Base-by-base conservation (phyloP, 2,329 filamentous ascomycete species). In the Hypoxylon sp. region DNA sequence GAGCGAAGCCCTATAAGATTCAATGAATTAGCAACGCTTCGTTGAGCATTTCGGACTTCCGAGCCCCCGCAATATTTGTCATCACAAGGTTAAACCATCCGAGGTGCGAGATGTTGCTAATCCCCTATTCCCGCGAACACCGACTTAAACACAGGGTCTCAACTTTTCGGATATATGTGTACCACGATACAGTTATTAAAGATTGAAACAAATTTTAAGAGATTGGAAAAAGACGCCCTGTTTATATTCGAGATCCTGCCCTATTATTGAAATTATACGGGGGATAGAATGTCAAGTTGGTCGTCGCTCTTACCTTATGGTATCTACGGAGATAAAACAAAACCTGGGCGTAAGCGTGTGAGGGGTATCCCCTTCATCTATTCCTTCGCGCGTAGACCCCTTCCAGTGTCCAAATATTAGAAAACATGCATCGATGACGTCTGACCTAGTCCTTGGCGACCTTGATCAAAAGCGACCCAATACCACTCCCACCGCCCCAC, bases 391-490 rank as follows among this genome's bases (percentile, higher is more conserved):
- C 9, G 13, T 39, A 22, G 46, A 19, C 14, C n/a, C n/a, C 14
- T 22, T 22, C 19, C 19, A 22, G 19, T 22, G 19, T 22, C 31
- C 14, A 6, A 31, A 48, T 39, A 33, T 35, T 39, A 33, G 6
- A 26, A 33, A 59, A 3, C 26, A 47, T 14, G 6, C 26, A 47
- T 47, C 26, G 26, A 48, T 44, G 8, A 33, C 19, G 11, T 22
- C 19, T 22, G 19, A 22, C 6, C 33, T 50, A 61, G n/a, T 65
- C 50, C 35, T 63, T 67, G 11, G 63, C 54, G 19, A 78, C 63
- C 55, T 78, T 75, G 19, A 83, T 76, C 42, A 82, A 58, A 19
- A 78, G 68, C 5, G 78, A 80, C 0, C 81, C 81, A 50, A 82
- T 75, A 1, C 80, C 81, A 4, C 63, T 61, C 3, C 76, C 72